These are phyloP conservation scores for Amborella trichopoda DNA, from an alignment of 164 flowering plant genomes.

Conservation along the genomic window DNA sequence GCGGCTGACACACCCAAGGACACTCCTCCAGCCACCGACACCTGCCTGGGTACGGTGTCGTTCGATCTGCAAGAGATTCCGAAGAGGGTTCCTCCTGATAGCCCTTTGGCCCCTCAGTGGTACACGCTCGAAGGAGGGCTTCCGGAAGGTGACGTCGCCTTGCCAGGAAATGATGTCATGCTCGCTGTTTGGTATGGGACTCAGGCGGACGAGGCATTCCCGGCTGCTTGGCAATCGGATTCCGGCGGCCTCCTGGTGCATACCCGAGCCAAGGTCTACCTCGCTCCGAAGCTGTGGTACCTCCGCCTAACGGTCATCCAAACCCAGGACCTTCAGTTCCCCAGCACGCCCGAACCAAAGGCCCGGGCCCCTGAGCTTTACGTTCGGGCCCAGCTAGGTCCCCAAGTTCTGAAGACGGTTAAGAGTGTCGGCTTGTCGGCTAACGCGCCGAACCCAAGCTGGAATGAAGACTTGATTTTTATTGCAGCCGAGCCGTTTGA, in stretches of 20 bases:
- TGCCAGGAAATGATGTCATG: conserved; percentile 59
- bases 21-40: conserved; percentile 15
- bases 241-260: conserved; percentile 76
- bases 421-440: conserved; percentile 23
- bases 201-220: conserved; percentile 92
- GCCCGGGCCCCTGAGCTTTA: conserved; percentile 39
- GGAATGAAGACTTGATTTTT: conserved; percentile 88
- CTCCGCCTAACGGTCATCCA: conserved; percentile 91
- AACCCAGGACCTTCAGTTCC: conserved; percentile 81
- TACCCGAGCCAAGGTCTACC: conserved; percentile 85
- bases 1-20: conserved; percentile 10
- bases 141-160: conserved; percentile 24
- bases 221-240: conserved; percentile 97
- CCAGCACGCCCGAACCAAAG: conserved; percentile 35
- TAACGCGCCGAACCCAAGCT: conserved; percentile 41
- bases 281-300: conserved; percentile 98
- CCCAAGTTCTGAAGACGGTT: conserved; percentile 69
- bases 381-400: conserved; percentile 81
- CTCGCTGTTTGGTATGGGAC: conserved; percentile 92
- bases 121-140: conserved; percentile 52
- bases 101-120: conserved; percentile 98
- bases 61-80: conserved; percentile 89
- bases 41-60: conserved; percentile 53
- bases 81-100: conserved; percentile 85
- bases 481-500: conserved; percentile 97